Percentiles rank a stretch among this genome's conserved stretches.
These are phyloP conservation scores for Cryphonectria naterciae DNA, from an alignment of 2,329 filamentous ascomycete species.

Conservation along the genomic window DNA sequence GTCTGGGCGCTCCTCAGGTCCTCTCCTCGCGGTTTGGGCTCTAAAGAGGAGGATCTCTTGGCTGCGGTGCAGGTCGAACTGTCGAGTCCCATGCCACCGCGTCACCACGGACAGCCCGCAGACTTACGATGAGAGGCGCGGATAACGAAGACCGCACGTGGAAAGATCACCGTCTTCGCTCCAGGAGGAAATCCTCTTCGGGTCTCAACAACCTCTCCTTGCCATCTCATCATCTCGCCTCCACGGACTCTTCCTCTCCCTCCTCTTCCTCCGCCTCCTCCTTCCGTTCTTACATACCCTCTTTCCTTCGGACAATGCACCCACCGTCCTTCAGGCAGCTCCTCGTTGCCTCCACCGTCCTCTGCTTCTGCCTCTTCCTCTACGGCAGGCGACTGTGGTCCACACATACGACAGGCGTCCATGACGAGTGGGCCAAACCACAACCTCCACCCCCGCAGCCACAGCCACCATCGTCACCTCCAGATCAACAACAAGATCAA, in stretches of 20 bases:
- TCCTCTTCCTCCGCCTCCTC: slow-evolving; percentile 3
- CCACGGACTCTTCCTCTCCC: background rate
- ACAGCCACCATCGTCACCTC: slow-evolving; percentile 10
- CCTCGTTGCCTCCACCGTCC: slow-evolving; percentile 23
- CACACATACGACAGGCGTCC: slow-evolving; percentile 11
- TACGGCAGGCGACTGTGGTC: slow-evolving; percentile 29
- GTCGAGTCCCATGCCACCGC: slow-evolving; percentile 1
- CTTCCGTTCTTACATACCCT: slow-evolving; percentile 22
- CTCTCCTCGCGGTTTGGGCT: background rate
- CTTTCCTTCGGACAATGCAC: slow-evolving; percentile 27
- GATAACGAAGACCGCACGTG: slow-evolving; percentile 14
- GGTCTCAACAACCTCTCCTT: slow-evolving; percentile 16
- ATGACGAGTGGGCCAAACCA: slow-evolving; percentile 28
- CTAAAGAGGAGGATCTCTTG: background rate
- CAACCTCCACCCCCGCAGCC: slow-evolving; percentile 3
- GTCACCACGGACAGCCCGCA: background rate
- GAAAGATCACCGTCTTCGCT: slow-evolving; percentile 11
- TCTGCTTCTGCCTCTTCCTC: slow-evolving; percentile 29
- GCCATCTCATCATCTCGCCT: background rate
- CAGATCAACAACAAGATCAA: background rate
- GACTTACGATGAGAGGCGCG: slow-evolving; percentile 13
- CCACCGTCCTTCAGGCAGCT: slow-evolving; percentile 29
- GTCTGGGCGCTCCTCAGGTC: background rate
- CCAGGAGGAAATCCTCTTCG: slow-evolving; percentile 14
- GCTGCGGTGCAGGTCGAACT: background rate